These are phyloP conservation scores for Chloroidium sp. DNA, from an alignment of 163 green algal species.

Conservation along the genomic window DNA sequence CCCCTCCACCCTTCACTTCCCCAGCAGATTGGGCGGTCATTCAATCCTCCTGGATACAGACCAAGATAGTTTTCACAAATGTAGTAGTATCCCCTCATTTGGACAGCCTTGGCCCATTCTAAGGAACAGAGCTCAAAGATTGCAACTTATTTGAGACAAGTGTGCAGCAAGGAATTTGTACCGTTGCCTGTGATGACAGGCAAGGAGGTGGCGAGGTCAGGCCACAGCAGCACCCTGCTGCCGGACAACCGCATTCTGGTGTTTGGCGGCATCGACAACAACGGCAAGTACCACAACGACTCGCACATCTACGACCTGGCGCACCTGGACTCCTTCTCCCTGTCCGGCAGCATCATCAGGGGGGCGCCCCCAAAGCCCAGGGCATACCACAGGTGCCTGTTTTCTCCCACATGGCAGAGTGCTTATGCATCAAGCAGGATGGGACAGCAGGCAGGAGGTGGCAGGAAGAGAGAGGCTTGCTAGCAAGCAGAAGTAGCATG, in stretches of 20 bases:
- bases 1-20: too few relatives aligned
- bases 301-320: conserved; percentile 20
- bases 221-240: conserved; percentile 20
- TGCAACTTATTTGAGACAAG: too few relatives aligned
- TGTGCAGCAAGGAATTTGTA: too few relatives aligned
- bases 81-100: neutral
- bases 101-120: neutral
- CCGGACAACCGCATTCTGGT: conserved; percentile 26
- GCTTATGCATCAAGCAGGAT: too few relatives aligned
- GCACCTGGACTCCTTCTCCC: conserved; percentile 17
- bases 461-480: too few relatives aligned
- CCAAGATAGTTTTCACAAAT: neutral
- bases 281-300: conserved; percentile 31
- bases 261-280: conserved; percentile 26
- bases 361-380: conserved; percentile 31
- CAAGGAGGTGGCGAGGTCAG: conserved; percentile 3
- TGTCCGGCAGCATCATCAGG: conserved; percentile 7
- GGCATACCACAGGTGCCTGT: conserved; percentile 29
- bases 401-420: too few relatives aligned
- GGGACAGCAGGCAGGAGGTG: neutral
- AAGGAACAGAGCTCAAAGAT: neutral
- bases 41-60: too few relatives aligned
- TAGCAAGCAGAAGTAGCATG: too few relatives aligned
- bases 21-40: too few relatives aligned
- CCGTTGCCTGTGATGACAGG: too few relatives aligned